Base-by-base conservation (phyloP, 1,139 yeast species). In the Pneumocystis murina region DNA sequence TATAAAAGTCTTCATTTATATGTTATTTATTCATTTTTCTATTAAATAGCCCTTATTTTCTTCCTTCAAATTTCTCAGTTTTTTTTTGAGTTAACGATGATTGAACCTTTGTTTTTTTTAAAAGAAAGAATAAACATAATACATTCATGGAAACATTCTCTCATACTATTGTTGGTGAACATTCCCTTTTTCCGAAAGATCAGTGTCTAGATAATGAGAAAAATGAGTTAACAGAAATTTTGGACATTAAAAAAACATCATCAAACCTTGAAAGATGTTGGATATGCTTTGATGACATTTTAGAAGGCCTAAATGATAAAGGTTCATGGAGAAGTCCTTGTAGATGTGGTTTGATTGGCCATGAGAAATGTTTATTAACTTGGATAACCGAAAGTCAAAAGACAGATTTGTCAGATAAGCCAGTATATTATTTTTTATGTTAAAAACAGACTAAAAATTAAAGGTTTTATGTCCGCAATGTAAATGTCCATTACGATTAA, bases 321-420 rank as follows among this genome's bases (percentile, higher is more conserved):
- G 12, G 20, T 20, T n/a, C 43, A 5, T 76, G 79, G 72, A 72
- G 77, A 10, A 71, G 70, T 14, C 78, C 78, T 1, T 79, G 81
- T 64, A 65, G 68, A n/a, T 79, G 81, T 66, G 75, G 78, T 0
- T 67, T 78, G 24, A 66, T 71, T n/a, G 80, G 78, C 0, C 81
- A 79, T 67, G 72, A 75, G 38, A 70, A 72, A 38, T 79, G 82
- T 64, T 71, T 78, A 17, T 64, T 75, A 12, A 74, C 74, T 28
- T 78, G 79, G 79, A 72, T 76, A 3, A 62, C 62, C 58, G 64
- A 62, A n/a, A 24, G 64, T 6, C 64, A 63, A 17, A 59, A 62
- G 20, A 54, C 39, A 10, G 61, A 38, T 24, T 43, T 63, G 5
- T 61, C 54, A 14, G 67, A 68, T 59, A 48, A 48, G 17, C 33